Evolutionary conservation across 257 asterid species (phyloP).

Genomic region (Linderniella brevidens): DNA sequence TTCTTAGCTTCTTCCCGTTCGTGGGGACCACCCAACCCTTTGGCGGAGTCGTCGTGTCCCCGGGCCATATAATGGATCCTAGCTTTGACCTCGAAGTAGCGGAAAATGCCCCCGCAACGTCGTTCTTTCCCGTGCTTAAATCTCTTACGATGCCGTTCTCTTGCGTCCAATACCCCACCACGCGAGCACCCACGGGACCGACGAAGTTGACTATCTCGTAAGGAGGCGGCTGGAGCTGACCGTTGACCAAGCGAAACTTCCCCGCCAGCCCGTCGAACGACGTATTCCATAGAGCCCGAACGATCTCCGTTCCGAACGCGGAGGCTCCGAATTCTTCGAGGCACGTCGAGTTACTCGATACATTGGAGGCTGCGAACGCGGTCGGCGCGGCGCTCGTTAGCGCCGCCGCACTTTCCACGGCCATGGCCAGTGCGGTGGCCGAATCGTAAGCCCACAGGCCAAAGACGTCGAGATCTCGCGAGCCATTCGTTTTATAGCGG

Average conservation of each 20-base stretch:
- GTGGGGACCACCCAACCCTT: constrained; percentile 34
- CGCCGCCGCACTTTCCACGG: constrained; percentile 24
- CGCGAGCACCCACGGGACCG: constrained; percentile 20
- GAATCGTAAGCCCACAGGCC: constrained; percentile 46
- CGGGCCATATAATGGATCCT: constrained; percentile 45
- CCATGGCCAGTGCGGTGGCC: constrained; percentile 31
- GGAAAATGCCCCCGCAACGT: constrained; percentile 4
- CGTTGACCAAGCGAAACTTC: constrained; percentile 17
- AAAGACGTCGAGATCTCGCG: constrained; percentile 13
- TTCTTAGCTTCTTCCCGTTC: constrained; percentile 20
- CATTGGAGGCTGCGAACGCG: constrained; percentile 8
- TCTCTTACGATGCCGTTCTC: constrained; percentile 22
- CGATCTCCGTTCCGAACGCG: constrained; percentile 17
- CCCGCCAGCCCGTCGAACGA: constrained; percentile 36
- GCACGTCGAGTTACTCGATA: constrained; percentile 16
- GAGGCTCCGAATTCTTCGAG: constrained; percentile 31
- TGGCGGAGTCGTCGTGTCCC: constrained; percentile 22
- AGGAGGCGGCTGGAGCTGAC: constrained; percentile 26
- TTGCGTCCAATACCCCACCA: constrained; percentile 41
- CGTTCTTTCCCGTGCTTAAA: neutral
- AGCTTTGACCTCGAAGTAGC: constrained; percentile 16
- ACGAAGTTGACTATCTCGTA: constrained; percentile 32
- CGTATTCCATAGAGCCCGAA: constrained; percentile 16
- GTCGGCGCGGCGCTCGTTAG: neutral
- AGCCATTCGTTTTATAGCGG: constrained; percentile 16